Percentiles rank a stretch among this genome's conserved stretches.
phyloP scores from a whole-genome alignment of 225 moss, liverwort and hornwort species.

The Takakia lepidozioides region DNA sequence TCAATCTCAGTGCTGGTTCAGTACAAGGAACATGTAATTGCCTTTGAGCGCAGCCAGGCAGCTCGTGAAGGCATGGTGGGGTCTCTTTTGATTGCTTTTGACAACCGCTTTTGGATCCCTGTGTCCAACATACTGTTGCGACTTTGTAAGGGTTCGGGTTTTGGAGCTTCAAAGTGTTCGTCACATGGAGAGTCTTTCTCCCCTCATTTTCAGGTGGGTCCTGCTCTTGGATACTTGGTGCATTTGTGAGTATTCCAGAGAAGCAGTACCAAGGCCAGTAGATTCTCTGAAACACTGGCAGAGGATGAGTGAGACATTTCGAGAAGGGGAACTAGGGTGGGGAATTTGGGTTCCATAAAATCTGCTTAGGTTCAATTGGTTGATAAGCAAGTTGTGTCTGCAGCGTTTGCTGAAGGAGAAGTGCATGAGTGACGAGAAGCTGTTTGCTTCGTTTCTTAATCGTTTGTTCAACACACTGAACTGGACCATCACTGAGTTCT shows the following conservation, averaged over 20 bases:
- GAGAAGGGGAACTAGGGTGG: too few species aligned
- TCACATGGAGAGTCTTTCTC: slow-evolving; percentile 94
- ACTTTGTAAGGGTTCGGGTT: slow-evolving; percentile 95
- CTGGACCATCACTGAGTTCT: slow-evolving; percentile 97
- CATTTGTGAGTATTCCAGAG: not conserved
- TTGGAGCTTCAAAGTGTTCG: slow-evolving; percentile 89
- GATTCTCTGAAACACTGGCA: too few species aligned
- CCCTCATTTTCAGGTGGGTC: slow-evolving; percentile 71
- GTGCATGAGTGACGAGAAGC: slow-evolving; percentile 69
- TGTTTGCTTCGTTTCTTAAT: slow-evolving; percentile 83
- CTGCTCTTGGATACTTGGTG: not conserved
- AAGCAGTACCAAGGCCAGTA: too few species aligned
- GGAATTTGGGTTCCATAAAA: too few species aligned
- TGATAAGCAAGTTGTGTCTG: too few species aligned
- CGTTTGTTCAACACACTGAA: slow-evolving; percentile 98
- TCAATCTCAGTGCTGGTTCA: slow-evolving; percentile 93
- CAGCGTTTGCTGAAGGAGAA: slow-evolving; percentile 88
- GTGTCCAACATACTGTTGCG: slow-evolving; percentile 94
- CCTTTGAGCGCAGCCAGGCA: slow-evolving; percentile 84
- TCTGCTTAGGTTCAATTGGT: too few species aligned
- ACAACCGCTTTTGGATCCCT: slow-evolving; percentile 98
- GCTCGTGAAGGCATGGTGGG: slow-evolving; percentile 84
- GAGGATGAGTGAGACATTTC: too few species aligned
- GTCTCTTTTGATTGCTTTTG: slow-evolving; percentile 66
- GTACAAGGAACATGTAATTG: slow-evolving; percentile 84